Evolutionary conservation across 768 basidiomycete genomes (phyloP), one percentile per base, ranked within the genome.

Genomic region (Suillus decipiens): DNA sequence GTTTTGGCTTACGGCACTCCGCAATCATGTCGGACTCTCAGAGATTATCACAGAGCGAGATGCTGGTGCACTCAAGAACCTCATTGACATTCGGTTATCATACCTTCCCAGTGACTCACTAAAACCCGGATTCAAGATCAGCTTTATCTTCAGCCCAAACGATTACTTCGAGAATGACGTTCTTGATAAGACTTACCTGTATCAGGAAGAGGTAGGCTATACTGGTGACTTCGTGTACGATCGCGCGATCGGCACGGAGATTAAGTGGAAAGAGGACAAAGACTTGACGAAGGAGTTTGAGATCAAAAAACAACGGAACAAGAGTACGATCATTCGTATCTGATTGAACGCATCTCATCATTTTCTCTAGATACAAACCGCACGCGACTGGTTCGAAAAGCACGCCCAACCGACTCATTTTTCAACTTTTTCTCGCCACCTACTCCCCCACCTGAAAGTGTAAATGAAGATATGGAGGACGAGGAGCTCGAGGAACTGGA

Each of bases 251-350:
- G 96, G 96, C 24, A 90, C 90, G 51, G 84, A 89, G 71, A 95
- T 99, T 80, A 87, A 89, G 76, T 99, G 96, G 96, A 96, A 96
- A 80, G 95, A 93, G 76, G 96, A 96, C 70, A 96, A 97, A 80
- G 94, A 99, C 78, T 83, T 99, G 63, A 99, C 96, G 59, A 94
- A 95, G 80, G 92, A 93, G 79, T 92, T 93, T 70, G 96, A 99
- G 81, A 96, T 98, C 76, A 97, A 96, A 85, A 98, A 97, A 83
- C 96, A 99, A 80, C 83, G 96, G 71, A 99, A 99, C 81, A 99
- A 98, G 85, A 95, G 96, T 97, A 71, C n/a, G 64, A 59, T 31
- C 24, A 17, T 34, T 48, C 68, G 53, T 60, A 31, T 34, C 17
- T 63, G 4, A 60, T 51, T 24, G 24, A 19, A 31, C 33, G 39